Evolutionary conservation across 805 yeast genomes (phyloP), one percentile per base, ranked within the genome.

Genomic region (Starmerella khaoyaiensis): DNA sequence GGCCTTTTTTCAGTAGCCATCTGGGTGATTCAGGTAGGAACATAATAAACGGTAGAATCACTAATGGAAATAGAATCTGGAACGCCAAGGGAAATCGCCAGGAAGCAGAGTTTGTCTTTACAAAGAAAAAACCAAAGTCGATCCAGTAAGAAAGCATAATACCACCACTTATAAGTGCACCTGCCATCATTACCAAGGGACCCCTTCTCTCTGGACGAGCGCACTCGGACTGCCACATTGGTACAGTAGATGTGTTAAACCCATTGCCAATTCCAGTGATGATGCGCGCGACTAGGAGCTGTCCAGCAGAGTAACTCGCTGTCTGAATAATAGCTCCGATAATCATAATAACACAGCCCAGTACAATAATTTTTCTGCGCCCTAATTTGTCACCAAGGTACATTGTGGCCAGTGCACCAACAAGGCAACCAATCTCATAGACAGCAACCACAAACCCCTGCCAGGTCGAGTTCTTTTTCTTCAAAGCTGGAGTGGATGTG

Each of bases 1-100:
- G 35, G 49, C 78, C 76, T 46, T 75, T 72, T 51, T 73, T 73
- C 10, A 86, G 79, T 50, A 71, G 76, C 61, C 69, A 86, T 42
- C 96, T 65, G 0, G 95, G 95, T 30, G 86, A 73, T 56, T 86
- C 95, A 1, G 96, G 96, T 14, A 86, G 59, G 28, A 71, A 66
- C 32, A 70, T 52, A 28, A 62, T 53, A 25, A 44, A 44, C 2
- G 48, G 48, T 6, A 41, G 12, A 15, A 44, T 44, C 12, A 32
- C 20, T 12, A 44, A 37, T 23, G 48, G 48, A 33, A 44, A 44
- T 31, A 69, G 45, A 33, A 68, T 61, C 48, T 69, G 74, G 48
- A 69, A 55, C 5, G 79, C 75, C 37, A 78, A 64, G 9, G 86
- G 84, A 51, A 78, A 65, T 59, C 86, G 69, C 82, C 84, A 78